phyloP scores from a whole-genome alignment of 2,329 filamentous ascomycete species.

The Fusarium foetens region DNA sequence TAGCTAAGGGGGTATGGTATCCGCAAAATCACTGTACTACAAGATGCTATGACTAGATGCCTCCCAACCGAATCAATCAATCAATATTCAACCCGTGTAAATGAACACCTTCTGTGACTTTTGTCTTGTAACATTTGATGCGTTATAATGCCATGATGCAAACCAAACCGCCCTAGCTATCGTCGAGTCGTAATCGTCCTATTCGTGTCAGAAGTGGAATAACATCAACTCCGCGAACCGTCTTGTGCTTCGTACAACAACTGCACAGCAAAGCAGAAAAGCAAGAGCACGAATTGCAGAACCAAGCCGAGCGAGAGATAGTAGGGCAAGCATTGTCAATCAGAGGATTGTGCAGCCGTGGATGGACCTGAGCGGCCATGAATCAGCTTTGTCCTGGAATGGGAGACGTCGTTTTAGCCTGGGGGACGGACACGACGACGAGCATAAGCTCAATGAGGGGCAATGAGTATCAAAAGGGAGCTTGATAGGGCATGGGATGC shows the following conservation, averaged over 20 bases:
- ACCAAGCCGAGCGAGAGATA: slow-evolving; percentile 34
- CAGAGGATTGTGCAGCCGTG: slow-evolving; percentile 48
- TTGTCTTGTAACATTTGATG: slow-evolving; percentile 8
- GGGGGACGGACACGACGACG: slow-evolving; percentile 21
- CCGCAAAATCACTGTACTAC: slow-evolving; percentile 30
- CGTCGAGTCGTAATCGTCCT: slow-evolving; percentile 21
- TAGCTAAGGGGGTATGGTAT: slow-evolving; percentile 30
- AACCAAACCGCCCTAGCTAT: slow-evolving; percentile 15
- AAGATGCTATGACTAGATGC: slow-evolving; percentile 24
- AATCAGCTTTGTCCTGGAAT: slow-evolving; percentile 44
- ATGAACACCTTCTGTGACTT: background rate
- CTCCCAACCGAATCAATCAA: background rate
- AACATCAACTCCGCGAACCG: slow-evolving; percentile 11
- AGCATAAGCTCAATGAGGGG: background rate
- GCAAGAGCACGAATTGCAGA: slow-evolving; percentile 27
- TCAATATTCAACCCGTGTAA: slow-evolving; percentile 6
- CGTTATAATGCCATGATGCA: slow-evolving; percentile 13
- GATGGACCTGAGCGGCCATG: slow-evolving; percentile 45
- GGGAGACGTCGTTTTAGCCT: slow-evolving; percentile 36
- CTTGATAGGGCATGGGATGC: background rate
- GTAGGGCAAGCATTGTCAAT: slow-evolving; percentile 31
- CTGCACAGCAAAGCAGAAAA: slow-evolving; percentile 23
- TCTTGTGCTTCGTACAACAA: slow-evolving; percentile 13
- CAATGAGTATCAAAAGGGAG: background rate
- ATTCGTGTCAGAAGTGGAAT: slow-evolving; percentile 25